These are phyloP conservation scores for Solanum appendiculatum DNA, from an alignment of 257 asterid genomes.

Conservation along the genomic window DNA sequence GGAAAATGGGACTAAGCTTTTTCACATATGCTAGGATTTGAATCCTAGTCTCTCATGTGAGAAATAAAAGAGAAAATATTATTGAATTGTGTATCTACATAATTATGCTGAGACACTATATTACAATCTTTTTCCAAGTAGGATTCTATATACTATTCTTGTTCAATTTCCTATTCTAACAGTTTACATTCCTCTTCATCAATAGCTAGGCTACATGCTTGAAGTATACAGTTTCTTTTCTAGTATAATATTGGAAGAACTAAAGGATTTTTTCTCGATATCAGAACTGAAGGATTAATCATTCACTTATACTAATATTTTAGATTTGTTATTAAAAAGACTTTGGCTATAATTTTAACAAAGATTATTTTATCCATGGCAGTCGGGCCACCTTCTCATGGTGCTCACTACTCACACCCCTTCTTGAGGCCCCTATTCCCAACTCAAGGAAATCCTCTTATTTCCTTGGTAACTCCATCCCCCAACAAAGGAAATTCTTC, in stretches of 20 bases:
- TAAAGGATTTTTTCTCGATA: neutral
- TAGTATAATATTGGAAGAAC: neutral
- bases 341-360: neutral
- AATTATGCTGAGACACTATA: too few relatives aligned
- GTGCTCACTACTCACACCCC: neutral
- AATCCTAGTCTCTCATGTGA: neutral
- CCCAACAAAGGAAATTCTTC: neutral
- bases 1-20: neutral
- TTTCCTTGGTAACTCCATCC: neutral
- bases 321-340: neutral
- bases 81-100: too few relatives aligned
- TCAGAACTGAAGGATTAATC: neutral
- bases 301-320: neutral
- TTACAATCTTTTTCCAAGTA: too few relatives aligned
- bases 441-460: neutral
- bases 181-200: neutral
- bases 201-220: neutral
- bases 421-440: neutral
- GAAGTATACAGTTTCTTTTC: neutral
- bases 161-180: too few relatives aligned
- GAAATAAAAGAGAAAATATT: too few relatives aligned
- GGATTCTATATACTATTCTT: too few relatives aligned
- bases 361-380: neutral
- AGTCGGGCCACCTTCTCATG: neutral
- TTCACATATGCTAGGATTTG: neutral